phyloP scores from a whole-genome alignment of 2,329 filamentous ascomycete genomes.

The Fusarium udum region DNA sequence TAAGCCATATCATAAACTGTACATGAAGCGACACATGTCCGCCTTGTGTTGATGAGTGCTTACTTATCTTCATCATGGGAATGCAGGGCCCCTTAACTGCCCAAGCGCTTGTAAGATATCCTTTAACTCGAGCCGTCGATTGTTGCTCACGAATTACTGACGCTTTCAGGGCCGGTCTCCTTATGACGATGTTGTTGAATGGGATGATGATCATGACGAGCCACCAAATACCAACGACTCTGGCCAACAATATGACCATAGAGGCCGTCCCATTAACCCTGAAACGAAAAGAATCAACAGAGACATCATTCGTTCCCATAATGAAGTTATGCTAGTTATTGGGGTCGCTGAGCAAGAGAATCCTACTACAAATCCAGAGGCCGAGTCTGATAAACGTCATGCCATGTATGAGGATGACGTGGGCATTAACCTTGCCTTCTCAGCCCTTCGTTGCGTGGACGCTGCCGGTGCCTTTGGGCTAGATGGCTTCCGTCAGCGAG shows the following conservation, averaged over 20 bases:
- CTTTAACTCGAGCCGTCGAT: neutral
- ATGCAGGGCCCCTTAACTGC: conserved; percentile 66
- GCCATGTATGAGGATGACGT: conserved; percentile 58
- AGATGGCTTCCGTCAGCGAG: conserved; percentile 62
- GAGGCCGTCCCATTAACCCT: conserved; percentile 65
- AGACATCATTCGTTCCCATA: conserved; percentile 67
- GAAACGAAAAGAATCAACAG: conserved; percentile 65
- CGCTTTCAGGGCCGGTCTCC: conserved; percentile 64
- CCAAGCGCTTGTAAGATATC: conserved; percentile 60
- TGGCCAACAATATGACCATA: conserved; percentile 62
- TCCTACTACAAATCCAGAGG: conserved; percentile 50
- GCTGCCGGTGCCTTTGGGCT: conserved; percentile 62
- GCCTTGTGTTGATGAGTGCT: conserved; percentile 6
- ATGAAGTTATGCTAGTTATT: conserved; percentile 71
- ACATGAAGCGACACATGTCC: neutral
- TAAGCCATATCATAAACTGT: neutral
- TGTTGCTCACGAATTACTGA: neutral
- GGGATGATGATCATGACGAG: conserved; percentile 49
- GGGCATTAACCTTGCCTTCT: conserved; percentile 52
- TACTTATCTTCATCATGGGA: conserved; percentile 54
- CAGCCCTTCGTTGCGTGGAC: conserved; percentile 48
- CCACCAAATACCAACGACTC: conserved; percentile 41
- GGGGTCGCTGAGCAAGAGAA: conserved; percentile 69
- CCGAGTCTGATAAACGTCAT: conserved; percentile 55
- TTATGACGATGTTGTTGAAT: conserved; percentile 65